phyloP scores from a whole-genome alignment of 1,284 basidiomycete species.

The Irpex sp. region DNA sequence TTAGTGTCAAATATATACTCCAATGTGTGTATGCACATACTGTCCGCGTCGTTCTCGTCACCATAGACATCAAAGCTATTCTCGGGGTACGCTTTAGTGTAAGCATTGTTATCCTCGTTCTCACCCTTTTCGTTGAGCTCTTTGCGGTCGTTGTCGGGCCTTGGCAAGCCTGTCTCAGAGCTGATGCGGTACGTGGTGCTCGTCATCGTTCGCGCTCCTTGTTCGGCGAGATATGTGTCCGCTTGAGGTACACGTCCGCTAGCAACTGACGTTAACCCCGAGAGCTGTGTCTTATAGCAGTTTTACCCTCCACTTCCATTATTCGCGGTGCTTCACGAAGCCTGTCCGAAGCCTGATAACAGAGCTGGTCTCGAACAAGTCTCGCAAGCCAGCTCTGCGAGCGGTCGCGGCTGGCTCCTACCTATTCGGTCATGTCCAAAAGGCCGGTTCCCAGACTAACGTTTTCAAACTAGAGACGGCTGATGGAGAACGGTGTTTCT shows the following conservation, averaged over 20 bases:
- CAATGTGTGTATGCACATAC: conserved; percentile 5
- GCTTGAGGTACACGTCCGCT: not conserved
- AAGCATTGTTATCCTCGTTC: not conserved
- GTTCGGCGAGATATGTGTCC: not conserved
- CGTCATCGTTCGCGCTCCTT: not conserved
- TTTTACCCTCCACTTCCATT: not conserved
- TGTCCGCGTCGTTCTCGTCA: conserved; percentile 12
- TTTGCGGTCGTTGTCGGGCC: not conserved
- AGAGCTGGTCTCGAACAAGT: too few relatives aligned
- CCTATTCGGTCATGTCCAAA: too few relatives aligned
- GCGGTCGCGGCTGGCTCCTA: too few relatives aligned
- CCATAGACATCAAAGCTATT: conserved; percentile 15
- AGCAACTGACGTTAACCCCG: not conserved
- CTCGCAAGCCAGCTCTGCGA: too few relatives aligned
- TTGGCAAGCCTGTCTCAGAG: not conserved
- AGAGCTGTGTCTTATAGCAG: not conserved
- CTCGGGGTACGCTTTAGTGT: not conserved
- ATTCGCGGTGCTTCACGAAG: not conserved
- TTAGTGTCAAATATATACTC: too few relatives aligned
- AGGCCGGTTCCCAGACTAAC: too few relatives aligned
- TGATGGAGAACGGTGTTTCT: too few relatives aligned
- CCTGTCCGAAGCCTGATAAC: too few relatives aligned
- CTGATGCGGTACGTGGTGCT: not conserved
- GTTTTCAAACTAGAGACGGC: too few relatives aligned
- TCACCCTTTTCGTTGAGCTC: not conserved